A percentile compares a stretch with the other conserved stretches of the same genome.
phyloP scores from a whole-genome alignment of 2,329 filamentous ascomycete species.

The Calonectria leucothoes region DNA sequence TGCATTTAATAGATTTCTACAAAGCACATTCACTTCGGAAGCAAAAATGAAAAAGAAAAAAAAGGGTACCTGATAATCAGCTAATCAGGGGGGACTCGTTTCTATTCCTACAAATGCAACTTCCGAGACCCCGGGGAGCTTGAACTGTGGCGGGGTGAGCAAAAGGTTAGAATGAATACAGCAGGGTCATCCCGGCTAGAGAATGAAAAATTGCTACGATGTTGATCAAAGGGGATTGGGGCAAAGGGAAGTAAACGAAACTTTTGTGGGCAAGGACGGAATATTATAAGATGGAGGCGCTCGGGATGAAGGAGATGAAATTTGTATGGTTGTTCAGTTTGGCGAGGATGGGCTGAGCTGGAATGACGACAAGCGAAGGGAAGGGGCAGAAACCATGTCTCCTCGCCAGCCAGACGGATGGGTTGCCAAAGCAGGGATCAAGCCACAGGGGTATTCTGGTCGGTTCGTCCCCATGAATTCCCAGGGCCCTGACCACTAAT shows the following conservation, averaged over 20 bases:
- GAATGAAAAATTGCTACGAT: neutral
- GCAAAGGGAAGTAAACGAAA: neutral
- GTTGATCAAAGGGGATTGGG: neutral
- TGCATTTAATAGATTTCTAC: neutral
- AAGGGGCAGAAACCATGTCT: neutral
- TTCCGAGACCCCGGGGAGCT: neutral
- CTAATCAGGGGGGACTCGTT: neutral
- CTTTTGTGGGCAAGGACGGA: neutral
- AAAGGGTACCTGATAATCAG: neutral
- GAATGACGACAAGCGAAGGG: neutral
- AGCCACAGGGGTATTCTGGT: neutral
- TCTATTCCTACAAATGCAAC: neutral
- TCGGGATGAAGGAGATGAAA: neutral
- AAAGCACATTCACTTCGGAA: neutral
- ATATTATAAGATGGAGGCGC: neutral
- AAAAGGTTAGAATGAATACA: neutral
- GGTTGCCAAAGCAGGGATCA: slow-evolving; percentile 3
- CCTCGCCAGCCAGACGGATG: slow-evolving; percentile 6
- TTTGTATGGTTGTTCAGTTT: neutral
- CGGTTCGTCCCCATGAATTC: neutral
- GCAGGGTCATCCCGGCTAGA: neutral
- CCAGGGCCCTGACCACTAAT: neutral
- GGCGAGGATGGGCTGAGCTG: neutral
- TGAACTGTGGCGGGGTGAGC: neutral
- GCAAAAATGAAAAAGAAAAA: too few species aligned